Percentiles rank a stretch among this genome's conserved stretches.
Evolutionary conservation across 169 alveolate species (phyloP).

Genomic region (Cryptosporidium andersoni): DNA sequence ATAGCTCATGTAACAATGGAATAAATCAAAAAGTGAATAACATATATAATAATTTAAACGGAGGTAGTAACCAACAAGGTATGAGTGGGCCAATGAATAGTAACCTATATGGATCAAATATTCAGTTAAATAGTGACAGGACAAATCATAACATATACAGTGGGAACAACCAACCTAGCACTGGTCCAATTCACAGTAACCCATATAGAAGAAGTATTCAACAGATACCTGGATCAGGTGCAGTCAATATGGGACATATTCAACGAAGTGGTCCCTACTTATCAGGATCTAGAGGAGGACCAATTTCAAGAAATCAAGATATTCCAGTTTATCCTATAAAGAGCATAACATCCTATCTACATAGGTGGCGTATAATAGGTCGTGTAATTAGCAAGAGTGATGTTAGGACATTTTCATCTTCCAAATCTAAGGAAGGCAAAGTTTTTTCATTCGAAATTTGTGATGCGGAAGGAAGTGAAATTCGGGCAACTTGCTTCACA

Average conservation of each 20-base stretch:
- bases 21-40: too few species aligned
- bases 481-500: conserved; percentile 65
- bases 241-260: conserved; percentile 18
- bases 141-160: neutral
- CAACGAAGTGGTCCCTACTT: conserved; percentile 33
- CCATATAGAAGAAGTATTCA: neutral
- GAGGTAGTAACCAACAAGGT: neutral
- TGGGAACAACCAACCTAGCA: too few species aligned
- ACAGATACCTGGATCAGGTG: conserved; percentile 23
- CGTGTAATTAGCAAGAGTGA: conserved; percentile 71
- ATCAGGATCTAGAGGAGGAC: conserved; percentile 9
- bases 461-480: conserved; percentile 71
- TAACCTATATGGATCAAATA: neutral
- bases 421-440: conserved; percentile 70
- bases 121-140: neutral
- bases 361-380: conserved; percentile 72
- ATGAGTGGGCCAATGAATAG: neutral
- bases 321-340: conserved; percentile 64
- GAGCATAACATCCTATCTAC: conserved; percentile 51
- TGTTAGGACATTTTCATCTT: conserved; percentile 60
- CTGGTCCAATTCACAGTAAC: conserved; percentile 1
- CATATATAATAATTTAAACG: neutral
- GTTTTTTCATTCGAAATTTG: conserved; percentile 71
- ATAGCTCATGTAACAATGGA: too few species aligned
- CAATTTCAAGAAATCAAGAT: conserved; percentile 61